A percentile compares a stretch with the other conserved stretches of the same genome.
phyloP scores from a whole-genome alignment of 345 rosid species.

The Carallia brachiata region DNA sequence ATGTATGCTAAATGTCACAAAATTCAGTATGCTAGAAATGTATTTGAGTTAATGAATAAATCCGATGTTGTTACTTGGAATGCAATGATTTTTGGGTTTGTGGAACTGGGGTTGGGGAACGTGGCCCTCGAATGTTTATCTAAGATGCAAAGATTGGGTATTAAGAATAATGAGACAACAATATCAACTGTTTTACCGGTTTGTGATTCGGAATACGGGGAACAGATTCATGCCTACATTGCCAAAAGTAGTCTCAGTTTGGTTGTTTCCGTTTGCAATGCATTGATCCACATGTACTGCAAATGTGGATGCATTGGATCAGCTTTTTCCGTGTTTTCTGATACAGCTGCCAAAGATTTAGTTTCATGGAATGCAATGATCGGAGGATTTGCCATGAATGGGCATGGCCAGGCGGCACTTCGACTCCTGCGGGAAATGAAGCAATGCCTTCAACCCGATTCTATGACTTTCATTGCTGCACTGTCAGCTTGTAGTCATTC shows the following conservation, averaged over 20 bases:
- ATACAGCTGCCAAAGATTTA: conserved; percentile 27
- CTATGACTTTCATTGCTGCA: conserved; percentile 30
- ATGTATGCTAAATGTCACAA: conserved; percentile 34
- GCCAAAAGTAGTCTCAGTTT: conserved; percentile 18
- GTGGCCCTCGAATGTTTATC: conserved; percentile 32
- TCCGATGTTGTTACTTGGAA: conserved; percentile 41
- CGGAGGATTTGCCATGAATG: conserved; percentile 39
- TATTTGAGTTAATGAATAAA: conserved; percentile 39
- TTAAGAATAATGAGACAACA: conserved; percentile 32
- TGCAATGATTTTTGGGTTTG: conserved; percentile 39
- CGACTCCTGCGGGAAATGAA: conserved; percentile 34
- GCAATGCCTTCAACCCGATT: conserved; percentile 23
- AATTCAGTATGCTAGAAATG: conserved; percentile 25
- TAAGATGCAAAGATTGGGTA: conserved; percentile 27
- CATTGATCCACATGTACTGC: conserved; percentile 44
- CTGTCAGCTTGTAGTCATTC: conserved; percentile 42
- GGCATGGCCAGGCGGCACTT: conserved; percentile 39
- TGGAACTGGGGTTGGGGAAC: conserved; percentile 25
- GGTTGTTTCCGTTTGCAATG: conserved; percentile 32
- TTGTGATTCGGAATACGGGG: conserved; percentile 33
- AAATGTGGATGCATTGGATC: conserved; percentile 30
- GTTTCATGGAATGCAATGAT: conserved; percentile 49
- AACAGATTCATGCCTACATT: conserved; percentile 34
- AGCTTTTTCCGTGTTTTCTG: conserved; percentile 27
- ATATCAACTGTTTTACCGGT: conserved; percentile 35